Evolutionary conservation across 2,329 filamentous ascomycete species (phyloP).

Genomic region (Apiospora phragmitis): DNA sequence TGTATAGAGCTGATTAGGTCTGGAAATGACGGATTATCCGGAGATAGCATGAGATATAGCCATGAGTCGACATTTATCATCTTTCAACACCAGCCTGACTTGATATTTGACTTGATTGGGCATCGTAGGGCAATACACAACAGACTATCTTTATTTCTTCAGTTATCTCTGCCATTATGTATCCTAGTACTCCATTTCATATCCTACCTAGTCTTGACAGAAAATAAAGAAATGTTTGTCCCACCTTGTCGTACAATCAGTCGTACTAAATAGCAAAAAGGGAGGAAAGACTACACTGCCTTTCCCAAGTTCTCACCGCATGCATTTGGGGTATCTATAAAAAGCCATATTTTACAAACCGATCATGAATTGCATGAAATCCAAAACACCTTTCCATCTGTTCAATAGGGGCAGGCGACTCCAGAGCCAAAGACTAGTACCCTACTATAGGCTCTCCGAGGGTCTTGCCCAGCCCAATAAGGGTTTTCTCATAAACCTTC

Average conservation of each 20-base stretch:
- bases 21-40: not conserved
- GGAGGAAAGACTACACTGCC: not conserved
- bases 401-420: not conserved
- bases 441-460: conserved; percentile 46
- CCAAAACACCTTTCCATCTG: not conserved
- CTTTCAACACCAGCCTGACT: no score
- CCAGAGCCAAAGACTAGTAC: not conserved
- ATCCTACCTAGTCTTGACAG: not conserved
- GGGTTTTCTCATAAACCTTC: conserved; percentile 76
- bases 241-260: not conserved
- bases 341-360: not conserved
- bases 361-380: not conserved
- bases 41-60: not conserved
- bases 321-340: not conserved
- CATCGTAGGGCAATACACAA: no score
- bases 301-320: not conserved
- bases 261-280: not conserved
- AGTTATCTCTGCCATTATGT: not conserved
- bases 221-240: not conserved
- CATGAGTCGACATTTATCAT: no score
- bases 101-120: no score
- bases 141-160: not conserved
- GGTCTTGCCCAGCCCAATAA: conserved; percentile 71
- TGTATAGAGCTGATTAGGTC: not conserved
- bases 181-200: not conserved